These are phyloP conservation scores for Recurvomyces mirabilis DNA, from an alignment of 495 filamentous ascomycete species.

Conservation along the genomic window DNA sequence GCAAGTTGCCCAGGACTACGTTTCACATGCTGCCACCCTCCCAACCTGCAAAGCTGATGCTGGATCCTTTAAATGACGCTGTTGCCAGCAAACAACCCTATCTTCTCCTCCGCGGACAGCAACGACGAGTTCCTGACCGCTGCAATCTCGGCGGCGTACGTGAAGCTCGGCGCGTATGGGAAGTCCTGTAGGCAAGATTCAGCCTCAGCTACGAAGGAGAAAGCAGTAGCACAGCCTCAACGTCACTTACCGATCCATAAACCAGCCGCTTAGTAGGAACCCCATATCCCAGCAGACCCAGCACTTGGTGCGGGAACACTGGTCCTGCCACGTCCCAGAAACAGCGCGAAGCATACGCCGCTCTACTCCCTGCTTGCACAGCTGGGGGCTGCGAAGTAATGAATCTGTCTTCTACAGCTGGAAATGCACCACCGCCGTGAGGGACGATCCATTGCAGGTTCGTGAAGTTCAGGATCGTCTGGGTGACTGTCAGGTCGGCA, in stretches of 20 bases:
- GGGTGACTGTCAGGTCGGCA: constrained; percentile 18
- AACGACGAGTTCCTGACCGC: constrained; percentile 6
- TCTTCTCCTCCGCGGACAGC: constrained; percentile 1
- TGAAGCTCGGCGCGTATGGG: not conserved
- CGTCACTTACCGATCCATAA: constrained; percentile 22
- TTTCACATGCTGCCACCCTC: no score
- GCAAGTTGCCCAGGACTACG: no score
- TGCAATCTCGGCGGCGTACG: not conserved
- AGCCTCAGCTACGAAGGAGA: not conserved
- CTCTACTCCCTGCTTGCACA: not conserved
- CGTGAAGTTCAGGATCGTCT: constrained; percentile 22
- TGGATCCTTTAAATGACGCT: not conserved
- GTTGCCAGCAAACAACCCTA: not conserved
- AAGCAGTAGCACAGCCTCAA: not conserved
- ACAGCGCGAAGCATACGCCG: not conserved
- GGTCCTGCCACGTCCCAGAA: constrained; percentile 25
- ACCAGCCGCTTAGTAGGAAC: constrained; percentile 20
- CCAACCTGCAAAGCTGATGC: no score
- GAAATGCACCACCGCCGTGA: constrained; percentile 25
- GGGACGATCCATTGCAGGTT: constrained; percentile 21
- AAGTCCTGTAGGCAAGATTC: not conserved
- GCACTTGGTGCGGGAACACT: constrained; percentile 22
- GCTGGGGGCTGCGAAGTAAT: constrained; percentile 1
- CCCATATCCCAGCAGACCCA: constrained; percentile 22
- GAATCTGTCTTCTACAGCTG: constrained; percentile 22